Percentiles rank a stretch among this genome's conserved stretches.
Conservation (phyloP, 495 filamentous ascomycete genomes). For the Talaromyces ruber region DNA sequence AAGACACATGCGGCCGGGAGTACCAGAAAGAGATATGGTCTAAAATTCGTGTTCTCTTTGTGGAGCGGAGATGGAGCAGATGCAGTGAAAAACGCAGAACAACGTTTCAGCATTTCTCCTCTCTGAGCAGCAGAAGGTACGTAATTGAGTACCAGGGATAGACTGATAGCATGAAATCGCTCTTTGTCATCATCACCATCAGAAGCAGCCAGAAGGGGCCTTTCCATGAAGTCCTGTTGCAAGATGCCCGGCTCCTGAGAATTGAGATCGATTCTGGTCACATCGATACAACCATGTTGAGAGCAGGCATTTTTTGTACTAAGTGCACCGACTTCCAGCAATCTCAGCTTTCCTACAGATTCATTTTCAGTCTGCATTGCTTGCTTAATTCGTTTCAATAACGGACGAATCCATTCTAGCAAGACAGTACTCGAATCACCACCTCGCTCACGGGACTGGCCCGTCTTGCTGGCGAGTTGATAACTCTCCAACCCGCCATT, state of each 20-base stretch:
- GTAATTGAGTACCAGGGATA: conserved; percentile 95
- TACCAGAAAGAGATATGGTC: conserved; percentile 86
- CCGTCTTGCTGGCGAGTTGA: conserved; percentile 80
- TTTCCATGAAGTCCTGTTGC: conserved; percentile 90
- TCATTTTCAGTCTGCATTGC: neutral
- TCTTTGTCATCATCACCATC: conserved; percentile 35
- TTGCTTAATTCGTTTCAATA: conserved; percentile 19
- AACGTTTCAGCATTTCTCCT: conserved; percentile 80
- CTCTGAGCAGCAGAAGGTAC: conserved; percentile 66
- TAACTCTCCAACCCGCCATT: conserved; percentile 78
- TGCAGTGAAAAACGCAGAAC: conserved; percentile 43
- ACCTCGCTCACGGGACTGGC: conserved; percentile 75
- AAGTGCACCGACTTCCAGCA: conserved; percentile 88
- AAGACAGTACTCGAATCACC: conserved; percentile 85
- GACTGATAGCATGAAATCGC: conserved; percentile 77
- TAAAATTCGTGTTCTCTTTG: conserved; percentile 6
- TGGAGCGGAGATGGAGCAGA: conserved; percentile 40
- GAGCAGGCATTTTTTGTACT: conserved; percentile 81
- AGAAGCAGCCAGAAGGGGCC: conserved; percentile 63
- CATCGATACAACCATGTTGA: conserved; percentile 55
- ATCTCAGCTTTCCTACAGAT: conserved; percentile 31
- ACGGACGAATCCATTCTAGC: conserved; percentile 70
- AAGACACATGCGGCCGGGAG: conserved; percentile 79
- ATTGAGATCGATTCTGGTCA: conserved; percentile 84
- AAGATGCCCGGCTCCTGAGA: conserved; percentile 72